Base-by-base conservation (phyloP, 2,329 filamentous ascomycete species). In the Sarocladiaceae sp. region DNA sequence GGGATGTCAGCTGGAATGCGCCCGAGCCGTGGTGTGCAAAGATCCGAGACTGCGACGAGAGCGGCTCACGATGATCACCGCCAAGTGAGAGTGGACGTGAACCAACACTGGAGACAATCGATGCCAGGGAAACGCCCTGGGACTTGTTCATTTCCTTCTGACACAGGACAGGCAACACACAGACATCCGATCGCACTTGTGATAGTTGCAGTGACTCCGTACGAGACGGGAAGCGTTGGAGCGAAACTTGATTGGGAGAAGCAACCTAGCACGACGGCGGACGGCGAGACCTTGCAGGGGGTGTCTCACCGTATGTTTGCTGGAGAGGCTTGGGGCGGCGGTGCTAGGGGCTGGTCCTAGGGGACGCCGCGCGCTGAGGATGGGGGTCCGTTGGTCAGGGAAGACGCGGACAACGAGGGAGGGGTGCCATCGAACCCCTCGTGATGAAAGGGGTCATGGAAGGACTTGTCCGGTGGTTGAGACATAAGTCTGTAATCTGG, bases 301-400 rank as follows among this genome's bases (percentile, higher is more conserved):
- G 11, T 41, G 37, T 29, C 37, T 41, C 37, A 41, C 37, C 37
- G 37, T 41, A n/a, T n/a, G n/a, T n/a, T n/a, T n/a, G n/a, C n/a
- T n/a, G n/a, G n/a, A n/a, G n/a, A n/a, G n/a, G n/a, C n/a, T n/a
- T n/a, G n/a, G n/a, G n/a, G n/a, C n/a, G n/a, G n/a, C n/a, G n/a
- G n/a, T n/a, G n/a, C n/a, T 41, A 24, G 37, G 23, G 21, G 4
- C 37, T 41, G 24, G 24, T 27, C n/a, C n/a, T 41, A 41, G 37
- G 21, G 37, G 23, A 41, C 37, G 37, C 37, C 37, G 37, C 37
- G 37, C 37, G 37, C 21, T 41, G 37, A 24, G 37, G 23, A 41
- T 41, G 37, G 37, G 37, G 21, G 18, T 41, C 37, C 23, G 37
- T 21, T 41, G 24, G 37, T 24, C 23, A 41, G 37, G 23, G 19